Evolutionary conservation across 2,329 filamentous ascomycete genomes (phyloP), one percentile per base, ranked within the genome.

Genomic region (Aspergillus amoenus): DNA sequence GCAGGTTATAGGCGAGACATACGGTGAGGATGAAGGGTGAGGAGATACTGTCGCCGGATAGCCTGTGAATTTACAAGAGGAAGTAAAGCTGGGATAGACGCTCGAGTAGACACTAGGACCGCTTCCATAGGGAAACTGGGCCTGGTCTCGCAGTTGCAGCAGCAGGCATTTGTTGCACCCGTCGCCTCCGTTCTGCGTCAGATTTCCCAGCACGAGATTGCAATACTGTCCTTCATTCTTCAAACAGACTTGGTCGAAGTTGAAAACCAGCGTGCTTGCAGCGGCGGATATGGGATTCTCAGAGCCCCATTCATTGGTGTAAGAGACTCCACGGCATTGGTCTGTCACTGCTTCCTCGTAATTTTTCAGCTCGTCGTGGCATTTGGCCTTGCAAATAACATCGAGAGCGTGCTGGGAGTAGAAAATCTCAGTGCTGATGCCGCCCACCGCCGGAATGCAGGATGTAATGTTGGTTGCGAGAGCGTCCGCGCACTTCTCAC

Each of bases 51-150:
- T 49, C 3, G 39, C 21, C n/a, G 57, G 67, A 17, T 67, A 65
- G 56, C 59, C 63, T 7, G 55, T 56, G 40, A 56, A 56, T 68
- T 69, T 40, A 48, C 51, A n/a, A 57, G 64, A 22, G 52, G 61
- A 41, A 65, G 58, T 22, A 62, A 62, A 6, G 52, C 67, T 18
- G 72, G 74, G 3, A 53, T 52, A 9, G 75, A 73, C 56, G 66
- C 67, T 3, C 58, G 55, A 1, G 54, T 64, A 52, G 52, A 46
- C 50, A 22, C 21, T 34, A 18, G 50, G 55, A 21, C 55, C 54
- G 32, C 47, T 52, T 11, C 54, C 47, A 51, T 56, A 56, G 13
- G 54, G 48, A 40, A 37, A 56, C 47, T 46, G 47, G 32, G 54
- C 54, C 40, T 52, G 24, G 3, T 47, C 17, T 17, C 54, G 54